Conservation (phyloP, 179 eudicot genomes). For the Beta macrorhiza region DNA sequence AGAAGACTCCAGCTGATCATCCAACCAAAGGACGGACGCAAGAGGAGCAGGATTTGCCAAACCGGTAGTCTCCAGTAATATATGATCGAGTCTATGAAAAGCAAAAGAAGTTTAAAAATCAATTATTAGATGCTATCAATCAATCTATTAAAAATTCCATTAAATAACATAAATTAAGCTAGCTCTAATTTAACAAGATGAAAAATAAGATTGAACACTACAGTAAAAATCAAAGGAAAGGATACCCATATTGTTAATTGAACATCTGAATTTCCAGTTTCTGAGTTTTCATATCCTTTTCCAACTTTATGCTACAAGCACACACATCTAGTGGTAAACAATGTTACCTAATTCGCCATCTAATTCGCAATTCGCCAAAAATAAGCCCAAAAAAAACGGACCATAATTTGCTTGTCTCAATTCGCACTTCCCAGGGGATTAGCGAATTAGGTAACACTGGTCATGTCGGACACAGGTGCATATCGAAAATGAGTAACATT, state of each 20-base stretch:
- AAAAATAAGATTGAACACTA: background rate
- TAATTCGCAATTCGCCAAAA: too few species aligned
- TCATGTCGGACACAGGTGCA: too few species aligned
- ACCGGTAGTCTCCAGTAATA: conserved; percentile 94
- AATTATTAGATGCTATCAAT: background rate
- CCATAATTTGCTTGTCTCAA: too few species aligned
- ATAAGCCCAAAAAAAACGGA: too few species aligned
- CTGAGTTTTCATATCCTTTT: background rate
- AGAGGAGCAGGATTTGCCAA: conserved; percentile 99
- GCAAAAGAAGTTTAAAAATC: conserved; percentile 18
- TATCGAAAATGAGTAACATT: too few species aligned
- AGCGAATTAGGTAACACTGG: too few species aligned
- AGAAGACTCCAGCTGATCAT: conserved; percentile 87
- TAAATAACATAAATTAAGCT: too few species aligned
- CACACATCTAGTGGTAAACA: background rate
- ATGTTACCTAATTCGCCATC: too few species aligned
- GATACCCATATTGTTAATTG: background rate
- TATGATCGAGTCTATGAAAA: conserved; percentile 76
- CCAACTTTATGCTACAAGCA: background rate
- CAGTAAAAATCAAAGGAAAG: background rate
- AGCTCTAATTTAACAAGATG: background rate
- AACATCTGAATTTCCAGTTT: background rate
- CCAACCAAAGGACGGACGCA: conserved; percentile 97
- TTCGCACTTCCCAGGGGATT: too few species aligned
- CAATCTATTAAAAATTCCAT: too few species aligned